Evolutionary conservation across 441 rosid genomes (phyloP), one percentile per base, ranked within the genome.

Genomic region (Eugenia klotzschiana): DNA sequence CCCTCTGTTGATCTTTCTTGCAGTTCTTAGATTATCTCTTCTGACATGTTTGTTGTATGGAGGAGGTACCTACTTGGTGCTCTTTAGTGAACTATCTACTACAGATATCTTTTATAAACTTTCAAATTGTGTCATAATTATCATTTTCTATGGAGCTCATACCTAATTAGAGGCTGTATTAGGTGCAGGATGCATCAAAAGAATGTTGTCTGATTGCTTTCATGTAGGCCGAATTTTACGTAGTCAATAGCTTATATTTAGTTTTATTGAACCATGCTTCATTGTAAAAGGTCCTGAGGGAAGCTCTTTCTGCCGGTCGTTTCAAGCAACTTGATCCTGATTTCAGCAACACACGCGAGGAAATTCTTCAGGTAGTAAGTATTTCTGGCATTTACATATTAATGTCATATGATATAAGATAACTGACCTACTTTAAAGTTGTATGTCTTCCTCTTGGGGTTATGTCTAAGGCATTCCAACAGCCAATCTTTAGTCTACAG

Each of bases 341-440:
- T 81, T 93, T 94, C 84, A 91, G 93, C 64, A 84, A 90, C 83
- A 90, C 94, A 52, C 93, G 95, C 51, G 97, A 94, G 84, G 91
- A 94, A 43, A 88, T 95, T 89, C 97, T 95, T 86, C 96, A 95
- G 94, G 97, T 95, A 83, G 88, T 86, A 82, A 51, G 13, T 33
- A 18, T 72, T 22, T 58, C 56, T 79, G 15, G 37, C 51, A 3
- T 7, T 58, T n/a, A 15, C 46, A 20, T 69, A 64, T 64, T 64
- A 37, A 37, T 69, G 25, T 37, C 77, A 4, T 33, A 18, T 64
- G 20, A 23, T n/a, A 64, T 64, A 33, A 33, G 8, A 33, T 64
- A 33, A 20, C 46, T 9, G 46, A 37, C 6, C 46, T 33, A 37
- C 25, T 33, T 69, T 69, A 37, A 22, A 69, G 77, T 37, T 20